Base-by-base conservation (phyloP, 306 rosid species). In the Cucumis hystrix region DNA sequence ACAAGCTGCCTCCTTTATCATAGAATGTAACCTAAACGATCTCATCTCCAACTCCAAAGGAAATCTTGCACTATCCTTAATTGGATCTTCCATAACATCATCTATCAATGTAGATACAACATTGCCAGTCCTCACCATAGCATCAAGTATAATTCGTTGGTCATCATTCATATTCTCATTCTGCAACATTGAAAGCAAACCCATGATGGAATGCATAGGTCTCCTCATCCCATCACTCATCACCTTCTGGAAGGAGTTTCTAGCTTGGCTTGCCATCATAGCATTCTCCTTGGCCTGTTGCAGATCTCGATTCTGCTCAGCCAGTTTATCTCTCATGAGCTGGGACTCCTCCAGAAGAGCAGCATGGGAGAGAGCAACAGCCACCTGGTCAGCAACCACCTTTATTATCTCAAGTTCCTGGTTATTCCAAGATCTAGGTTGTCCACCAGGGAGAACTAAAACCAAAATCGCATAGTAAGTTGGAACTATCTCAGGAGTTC, bases 361-460 rank as follows among this genome's bases (percentile, higher is more conserved):
- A 67, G 99, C 99, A 87, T 96, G 99, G 49, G 99, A 96, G 55
- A 96, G 90, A 60, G 99, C 99, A 73, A 96, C 99, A 2, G 99
- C 99, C 8, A 96, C 99, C 88, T 96, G 99, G 85, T 96, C 99
- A 58, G 99, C 99, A 77, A 96, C 99, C 63, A 91, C 99, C 88
- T 91, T 87, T 58, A 96, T 90, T 77, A 96, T 96, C 89, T 96
- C 99, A 65, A 88, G 86, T 79, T 92, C 99, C 80, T 92, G 96
- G 75, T 81, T 77, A 83, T 87, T 91, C 99, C 99, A 96, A 75
- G 91, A 78, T 83, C 99, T 84, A 76, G 90, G 90, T 54, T 85
- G 91, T 64, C 91, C 96, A 11, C 82, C 79, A 1, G 97, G 97
- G 79, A 96, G 98, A 84, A 96, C 91, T 87, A 96, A 85, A 84